phyloP scores from a whole-genome alignment of 441 rosid species.

The Corymbia citriodora region DNA sequence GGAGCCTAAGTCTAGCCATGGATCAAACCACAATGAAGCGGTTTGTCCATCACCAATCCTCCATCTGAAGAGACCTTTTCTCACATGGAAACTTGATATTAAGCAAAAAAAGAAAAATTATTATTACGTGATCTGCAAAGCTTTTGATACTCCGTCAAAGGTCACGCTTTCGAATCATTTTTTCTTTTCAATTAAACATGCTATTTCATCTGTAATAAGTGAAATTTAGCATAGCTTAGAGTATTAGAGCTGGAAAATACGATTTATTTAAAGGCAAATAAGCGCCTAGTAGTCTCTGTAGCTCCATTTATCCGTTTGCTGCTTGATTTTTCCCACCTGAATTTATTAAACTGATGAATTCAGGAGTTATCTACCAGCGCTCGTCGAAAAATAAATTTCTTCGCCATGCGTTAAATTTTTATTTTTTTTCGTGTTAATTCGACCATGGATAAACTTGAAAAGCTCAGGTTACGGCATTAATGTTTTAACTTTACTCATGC shows the following conservation, averaged over 20 bases:
- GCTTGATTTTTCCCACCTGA: neutral
- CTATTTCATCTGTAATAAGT: neutral
- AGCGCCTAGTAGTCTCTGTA: neutral
- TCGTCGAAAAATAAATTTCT: neutral
- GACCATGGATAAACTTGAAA: neutral
- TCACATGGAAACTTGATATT: neutral
- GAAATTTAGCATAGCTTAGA: neutral
- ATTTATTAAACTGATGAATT: neutral
- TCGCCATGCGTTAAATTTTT: neutral
- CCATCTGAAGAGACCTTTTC: too few species aligned
- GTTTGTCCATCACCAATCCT: too few species aligned
- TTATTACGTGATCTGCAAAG: neutral
- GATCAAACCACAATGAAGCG: too few species aligned
- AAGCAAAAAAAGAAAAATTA: neutral
- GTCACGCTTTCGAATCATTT: neutral
- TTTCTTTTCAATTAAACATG: neutral
- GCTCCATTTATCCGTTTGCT: neutral
- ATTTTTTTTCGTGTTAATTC: neutral
- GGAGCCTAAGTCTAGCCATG: too few species aligned
- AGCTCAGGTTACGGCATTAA: neutral
- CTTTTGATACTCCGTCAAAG: neutral
- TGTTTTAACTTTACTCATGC: neutral
- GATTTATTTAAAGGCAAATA: neutral
- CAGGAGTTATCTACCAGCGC: neutral
- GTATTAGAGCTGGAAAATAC: neutral